These are phyloP conservation scores for Pyropia haitanensis DNA, from an alignment of 23 red algal genomes.

Conservation along the genomic window DNA sequence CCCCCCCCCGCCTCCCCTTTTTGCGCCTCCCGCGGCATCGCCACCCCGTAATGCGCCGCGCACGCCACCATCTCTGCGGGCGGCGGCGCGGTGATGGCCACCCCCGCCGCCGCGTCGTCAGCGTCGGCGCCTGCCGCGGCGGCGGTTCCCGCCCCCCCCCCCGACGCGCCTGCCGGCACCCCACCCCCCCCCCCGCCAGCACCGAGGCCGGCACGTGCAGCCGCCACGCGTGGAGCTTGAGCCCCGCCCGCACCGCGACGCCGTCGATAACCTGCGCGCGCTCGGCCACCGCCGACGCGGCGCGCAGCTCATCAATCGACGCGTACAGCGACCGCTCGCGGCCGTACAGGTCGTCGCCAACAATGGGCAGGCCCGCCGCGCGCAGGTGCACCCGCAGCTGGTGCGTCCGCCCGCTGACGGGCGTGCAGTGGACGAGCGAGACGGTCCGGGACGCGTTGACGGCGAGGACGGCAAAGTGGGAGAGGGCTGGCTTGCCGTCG, in stretches of 20 bases:
- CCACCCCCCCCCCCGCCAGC: no score
- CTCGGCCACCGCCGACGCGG: no score
- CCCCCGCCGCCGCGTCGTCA: no score
- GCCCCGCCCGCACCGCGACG: slow-evolving; percentile 44
- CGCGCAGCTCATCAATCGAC: background rate
- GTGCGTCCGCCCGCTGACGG: slow-evolving; percentile 57
- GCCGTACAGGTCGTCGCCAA: slow-evolving; percentile 56
- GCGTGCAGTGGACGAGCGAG: slow-evolving; percentile 30
- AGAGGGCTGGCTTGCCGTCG: slow-evolving; percentile 41
- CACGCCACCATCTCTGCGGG: no score
- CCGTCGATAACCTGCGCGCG: slow-evolving; percentile 3
- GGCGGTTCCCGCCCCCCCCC: no score
- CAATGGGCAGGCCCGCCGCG: slow-evolving; percentile 27
- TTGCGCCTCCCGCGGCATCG: no score
- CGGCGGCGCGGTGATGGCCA: no score
- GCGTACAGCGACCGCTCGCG: slow-evolving; percentile 27
- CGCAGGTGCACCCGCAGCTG: slow-evolving; percentile 59
- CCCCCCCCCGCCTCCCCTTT: no score
- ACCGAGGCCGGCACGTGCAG: no score
- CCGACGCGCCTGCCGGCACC: no score
- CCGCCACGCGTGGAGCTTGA: slow-evolving; percentile 57
- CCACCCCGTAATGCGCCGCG: no score
- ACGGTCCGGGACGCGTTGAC: slow-evolving; percentile 13
- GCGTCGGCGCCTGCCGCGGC: no score
- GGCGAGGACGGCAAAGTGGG: slow-evolving; percentile 22